phyloP scores from a whole-genome alignment of 2,329 filamentous ascomycete species.

The Aureobasidium sp. region DNA sequence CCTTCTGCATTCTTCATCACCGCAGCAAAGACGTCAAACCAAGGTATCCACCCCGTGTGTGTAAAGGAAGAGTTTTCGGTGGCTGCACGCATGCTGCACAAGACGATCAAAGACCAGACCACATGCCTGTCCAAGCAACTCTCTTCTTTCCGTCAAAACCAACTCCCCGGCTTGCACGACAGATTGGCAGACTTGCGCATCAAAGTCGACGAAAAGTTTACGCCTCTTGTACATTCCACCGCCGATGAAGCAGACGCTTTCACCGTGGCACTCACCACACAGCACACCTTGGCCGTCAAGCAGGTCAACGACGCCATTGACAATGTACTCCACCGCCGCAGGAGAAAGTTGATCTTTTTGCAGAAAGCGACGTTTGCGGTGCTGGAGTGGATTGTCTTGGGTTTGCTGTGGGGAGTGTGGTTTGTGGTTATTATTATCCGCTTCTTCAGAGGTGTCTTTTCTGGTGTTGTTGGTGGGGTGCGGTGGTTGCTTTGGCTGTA shows the following conservation, averaged over 20 bases:
- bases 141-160: conserved; percentile 20
- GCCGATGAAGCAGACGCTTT: conserved; percentile 75
- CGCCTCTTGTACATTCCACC: conserved; percentile 53
- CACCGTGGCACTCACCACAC: conserved; percentile 63
- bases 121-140: conserved; percentile 11
- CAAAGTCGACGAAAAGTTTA: conserved; percentile 42
- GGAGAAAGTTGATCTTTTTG: conserved; percentile 65
- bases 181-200: conserved; percentile 42
- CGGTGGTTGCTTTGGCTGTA: conserved; percentile 74
- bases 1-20: conserved; percentile 28
- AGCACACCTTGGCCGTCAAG: conserved; percentile 72
- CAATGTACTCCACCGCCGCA: conserved; percentile 58
- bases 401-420: conserved; percentile 93
- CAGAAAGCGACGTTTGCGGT: conserved; percentile 68
- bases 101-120: conserved; percentile 32
- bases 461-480: conserved; percentile 50
- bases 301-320: conserved; percentile 68
- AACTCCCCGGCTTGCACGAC: conserved; percentile 41
- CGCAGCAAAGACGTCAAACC: conserved; percentile 30
- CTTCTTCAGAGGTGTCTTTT: conserved; percentile 53
- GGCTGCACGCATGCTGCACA: conserved; percentile 44
- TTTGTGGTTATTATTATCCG: conserved; percentile 72
- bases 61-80: conserved; percentile 45
- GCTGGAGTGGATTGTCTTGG: conserved; percentile 80
- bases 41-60: conserved; percentile 37